phyloP scores from a whole-genome alignment of 2,329 filamentous ascomycete genomes.

The Lachnellula occidentalis region DNA sequence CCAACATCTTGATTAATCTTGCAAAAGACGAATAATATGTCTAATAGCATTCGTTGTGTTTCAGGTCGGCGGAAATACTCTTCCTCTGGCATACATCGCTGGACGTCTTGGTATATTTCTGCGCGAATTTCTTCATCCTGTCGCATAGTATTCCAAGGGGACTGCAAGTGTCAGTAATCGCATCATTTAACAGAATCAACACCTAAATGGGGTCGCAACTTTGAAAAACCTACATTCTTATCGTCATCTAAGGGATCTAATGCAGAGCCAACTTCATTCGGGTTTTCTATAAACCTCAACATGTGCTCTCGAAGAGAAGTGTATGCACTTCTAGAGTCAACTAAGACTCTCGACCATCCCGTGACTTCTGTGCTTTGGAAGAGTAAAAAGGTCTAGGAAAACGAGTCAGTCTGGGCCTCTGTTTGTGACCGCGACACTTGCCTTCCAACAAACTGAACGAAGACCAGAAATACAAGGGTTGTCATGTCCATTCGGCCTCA shows the following conservation, averaged over 20 bases:
- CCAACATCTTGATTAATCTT: slow-evolving; percentile 81
- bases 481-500: slow-evolving; percentile 51
- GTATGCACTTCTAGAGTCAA: slow-evolving; percentile 70
- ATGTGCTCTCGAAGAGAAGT: slow-evolving; percentile 66
- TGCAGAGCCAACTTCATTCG: slow-evolving; percentile 69
- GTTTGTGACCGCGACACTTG: slow-evolving; percentile 29
- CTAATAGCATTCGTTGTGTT: slow-evolving; percentile 75
- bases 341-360: slow-evolving; percentile 63
- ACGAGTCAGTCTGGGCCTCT: not conserved
- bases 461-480: slow-evolving; percentile 67
- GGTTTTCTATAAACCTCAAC: slow-evolving; percentile 76
- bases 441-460: slow-evolving; percentile 91
- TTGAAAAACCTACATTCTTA: slow-evolving; percentile 40
- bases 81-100: slow-evolving; percentile 84
- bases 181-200: not conserved
- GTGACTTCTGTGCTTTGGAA: slow-evolving; percentile 61
- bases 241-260: slow-evolving; percentile 86
- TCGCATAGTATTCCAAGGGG: slow-evolving; percentile 83
- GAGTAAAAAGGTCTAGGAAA: slow-evolving; percentile 66
- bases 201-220: slow-evolving; percentile 9
- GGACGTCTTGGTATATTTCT: slow-evolving; percentile 92
- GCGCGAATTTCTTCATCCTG: slow-evolving; percentile 77
- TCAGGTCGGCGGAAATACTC: slow-evolving; percentile 77
- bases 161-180: slow-evolving; percentile 54
- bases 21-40: slow-evolving; percentile 91